Conservation (phyloP, 1,284 basidiomycete genomes). For the Neonothopanus nambi region DNA sequence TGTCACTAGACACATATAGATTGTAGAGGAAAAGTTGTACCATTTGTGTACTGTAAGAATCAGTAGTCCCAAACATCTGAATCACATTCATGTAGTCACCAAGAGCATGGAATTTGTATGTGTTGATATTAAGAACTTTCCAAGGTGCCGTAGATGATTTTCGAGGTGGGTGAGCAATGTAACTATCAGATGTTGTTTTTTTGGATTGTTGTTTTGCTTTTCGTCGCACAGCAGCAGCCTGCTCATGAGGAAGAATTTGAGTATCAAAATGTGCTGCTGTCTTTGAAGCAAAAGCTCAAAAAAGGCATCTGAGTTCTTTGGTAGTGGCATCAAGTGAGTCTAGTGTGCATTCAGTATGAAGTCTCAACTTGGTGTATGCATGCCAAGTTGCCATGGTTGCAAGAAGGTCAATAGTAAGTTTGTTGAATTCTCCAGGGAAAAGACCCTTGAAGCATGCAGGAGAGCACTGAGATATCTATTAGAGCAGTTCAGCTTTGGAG, state of each 20-base stretch:
- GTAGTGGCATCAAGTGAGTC: slow-evolving; percentile 3
- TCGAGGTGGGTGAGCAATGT: background rate
- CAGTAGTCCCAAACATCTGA: too few species aligned
- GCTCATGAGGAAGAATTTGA: slow-evolving; percentile 2
- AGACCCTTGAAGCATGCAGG: slow-evolving; percentile 1
- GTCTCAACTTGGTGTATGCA: slow-evolving; percentile 23
- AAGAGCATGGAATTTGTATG: slow-evolving; percentile 22
- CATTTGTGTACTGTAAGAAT: too few species aligned
- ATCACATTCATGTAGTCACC: slow-evolving; percentile 8
- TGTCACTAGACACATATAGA: slow-evolving; percentile 5
- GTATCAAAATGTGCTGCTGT: slow-evolving; percentile 6
- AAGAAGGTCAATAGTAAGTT: slow-evolving; percentile 1
- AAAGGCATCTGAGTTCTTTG: background rate
- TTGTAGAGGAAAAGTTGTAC: slow-evolving; percentile 7
- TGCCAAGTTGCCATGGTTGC: slow-evolving; percentile 10
- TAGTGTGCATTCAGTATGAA: slow-evolving; percentile 17
- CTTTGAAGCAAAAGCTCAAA: slow-evolving; percentile 9
- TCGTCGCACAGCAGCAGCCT: background rate
- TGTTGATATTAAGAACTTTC: slow-evolving; percentile 25
- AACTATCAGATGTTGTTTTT: too few species aligned
- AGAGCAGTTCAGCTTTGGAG: background rate
- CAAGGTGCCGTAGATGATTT: background rate
- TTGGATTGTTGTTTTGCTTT: slow-evolving; percentile 3
- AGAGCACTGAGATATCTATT: background rate
- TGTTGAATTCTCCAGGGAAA: too few species aligned